Base-by-base conservation (phyloP, 345 rosid genomes). In the Eucalyptus cloeziana region DNA sequence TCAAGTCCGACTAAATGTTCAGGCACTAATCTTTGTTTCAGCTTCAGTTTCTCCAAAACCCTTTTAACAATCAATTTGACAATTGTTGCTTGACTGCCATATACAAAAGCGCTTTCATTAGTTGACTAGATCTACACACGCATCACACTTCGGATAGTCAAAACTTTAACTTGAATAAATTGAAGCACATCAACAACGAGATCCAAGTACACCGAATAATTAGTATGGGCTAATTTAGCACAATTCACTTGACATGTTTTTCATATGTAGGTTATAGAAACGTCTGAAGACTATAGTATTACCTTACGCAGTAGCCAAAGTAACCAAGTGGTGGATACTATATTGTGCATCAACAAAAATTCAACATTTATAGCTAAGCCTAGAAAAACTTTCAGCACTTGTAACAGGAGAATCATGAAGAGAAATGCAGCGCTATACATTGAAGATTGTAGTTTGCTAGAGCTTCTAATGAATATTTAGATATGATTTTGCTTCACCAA, bases 91-190 rank as follows among this genome's bases (percentile, higher is more conserved):
- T 67, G 40, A 22, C 76, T 67, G 76, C 5, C 5, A 8, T n/a
- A 1, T n/a, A 4, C 21, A 31, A n/a, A 31, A 31, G 10, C 3
- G 0, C 2, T n/a, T 31, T 15, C 40, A 31, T 67, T 15, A 67
- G 40, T 0, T 58, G 30, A 58, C 64, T 58, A 25, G 7, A 58
- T 58, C 27, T 58, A 58, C 15, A 3, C n/a, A 24, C 3, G 15
- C 64, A 11, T 58, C 27, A 21, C 25, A 19, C 25, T 21, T 54
- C 0, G 1, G 11, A 22, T 21, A 0, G 25, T 54, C 11, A 22
- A 54, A 54, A 22, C 4, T 54, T 2, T 54, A 54, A 54, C 60
- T 54, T 4, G 60, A 54, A 30, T 30, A 13, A 7, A 30, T 62
- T 30, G 71, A 62, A 62, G 71, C 30, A 13, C 33, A 30, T 30